phyloP scores from a whole-genome alignment of 2,329 filamentous ascomycete species.

The Huntiella moniliformis region DNA sequence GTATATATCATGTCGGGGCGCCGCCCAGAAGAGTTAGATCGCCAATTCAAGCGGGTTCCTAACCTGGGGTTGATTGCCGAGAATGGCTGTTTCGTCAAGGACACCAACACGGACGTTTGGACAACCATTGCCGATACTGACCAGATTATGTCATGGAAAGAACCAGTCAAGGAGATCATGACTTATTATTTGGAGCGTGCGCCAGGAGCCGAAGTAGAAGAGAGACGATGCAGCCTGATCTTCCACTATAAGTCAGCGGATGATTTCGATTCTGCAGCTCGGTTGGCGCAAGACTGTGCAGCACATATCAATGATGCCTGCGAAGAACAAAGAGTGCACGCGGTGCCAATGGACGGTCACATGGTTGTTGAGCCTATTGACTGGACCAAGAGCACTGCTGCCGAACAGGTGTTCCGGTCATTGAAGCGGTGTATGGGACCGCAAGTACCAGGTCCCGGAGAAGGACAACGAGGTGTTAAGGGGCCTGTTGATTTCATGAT shows the following conservation, averaged over 20 bases:
- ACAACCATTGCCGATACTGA: conserved; percentile 54
- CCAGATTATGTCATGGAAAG: conserved; percentile 61
- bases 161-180: conserved; percentile 63
- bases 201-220: conserved; percentile 72
- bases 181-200: conserved; percentile 81
- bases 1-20: conserved; percentile 91
- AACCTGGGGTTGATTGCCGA: conserved; percentile 81
- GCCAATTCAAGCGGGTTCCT: conserved; percentile 65
- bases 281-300: conserved; percentile 74
- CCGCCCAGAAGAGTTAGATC: conserved; percentile 71
- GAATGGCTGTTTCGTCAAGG: conserved; percentile 78
- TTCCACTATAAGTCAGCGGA: conserved; percentile 15
- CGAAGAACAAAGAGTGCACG: conserved; percentile 64
- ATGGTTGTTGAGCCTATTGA: conserved; percentile 71
- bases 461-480: conserved; percentile 11
- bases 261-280: conserved; percentile 38
- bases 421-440: conserved; percentile 24
- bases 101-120: conserved; percentile 52
- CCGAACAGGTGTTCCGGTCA: conserved; percentile 50
- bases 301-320: conserved; percentile 93
- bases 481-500: conserved; percentile 60
- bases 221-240: conserved; percentile 69
- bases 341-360: conserved; percentile 59
- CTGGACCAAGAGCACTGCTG: conserved; percentile 76
- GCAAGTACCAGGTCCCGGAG: conserved; percentile 14